phyloP scores from a whole-genome alignment of 345 rosid species.

The Citrus trifoliata region DNA sequence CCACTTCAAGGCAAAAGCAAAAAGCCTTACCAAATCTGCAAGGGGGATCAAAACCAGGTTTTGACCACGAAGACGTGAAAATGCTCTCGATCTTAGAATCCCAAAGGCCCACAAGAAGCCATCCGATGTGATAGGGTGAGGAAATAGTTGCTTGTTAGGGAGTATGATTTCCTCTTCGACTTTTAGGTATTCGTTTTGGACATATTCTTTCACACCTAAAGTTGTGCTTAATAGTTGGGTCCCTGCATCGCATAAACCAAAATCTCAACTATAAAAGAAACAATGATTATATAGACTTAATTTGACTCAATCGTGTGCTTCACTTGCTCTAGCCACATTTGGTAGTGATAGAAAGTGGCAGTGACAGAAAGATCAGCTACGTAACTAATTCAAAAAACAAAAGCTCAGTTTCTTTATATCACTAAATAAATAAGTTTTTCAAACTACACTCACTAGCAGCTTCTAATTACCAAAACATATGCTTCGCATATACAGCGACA shows the following conservation, averaged over 20 bases:
- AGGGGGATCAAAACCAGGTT: constrained; percentile 85
- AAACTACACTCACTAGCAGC: not conserved
- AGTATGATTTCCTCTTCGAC: constrained; percentile 60
- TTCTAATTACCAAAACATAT: not conserved
- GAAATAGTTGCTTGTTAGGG: constrained; percentile 63
- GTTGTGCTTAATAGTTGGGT: constrained; percentile 80
- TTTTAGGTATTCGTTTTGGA: constrained; percentile 56
- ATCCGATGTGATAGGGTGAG: constrained; percentile 54
- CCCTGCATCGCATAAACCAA: constrained; percentile 39
- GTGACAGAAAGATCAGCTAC: not conserved
- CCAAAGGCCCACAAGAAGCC: constrained; percentile 92
- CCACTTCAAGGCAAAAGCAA: not conserved
- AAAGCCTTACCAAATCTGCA: constrained; percentile 72
- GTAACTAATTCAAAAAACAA: not conserved
- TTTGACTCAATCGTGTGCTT: not conserved
- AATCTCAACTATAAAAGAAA: not conserved
- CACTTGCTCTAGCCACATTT: not conserved
- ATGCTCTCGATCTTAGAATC: constrained; percentile 83
- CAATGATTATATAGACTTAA: not conserved
- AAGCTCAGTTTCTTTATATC: not conserved
- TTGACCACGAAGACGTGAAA: constrained; percentile 85
- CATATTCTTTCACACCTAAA: constrained; percentile 59
- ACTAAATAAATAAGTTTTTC: not conserved
- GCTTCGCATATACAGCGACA: not conserved
- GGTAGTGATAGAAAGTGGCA: not conserved